Percentiles rank a stretch among this genome's conserved stretches.
These are phyloP conservation scores for Myotisia sp. DNA, from an alignment of 2,329 filamentous ascomycete genomes.

Conservation along the genomic window DNA sequence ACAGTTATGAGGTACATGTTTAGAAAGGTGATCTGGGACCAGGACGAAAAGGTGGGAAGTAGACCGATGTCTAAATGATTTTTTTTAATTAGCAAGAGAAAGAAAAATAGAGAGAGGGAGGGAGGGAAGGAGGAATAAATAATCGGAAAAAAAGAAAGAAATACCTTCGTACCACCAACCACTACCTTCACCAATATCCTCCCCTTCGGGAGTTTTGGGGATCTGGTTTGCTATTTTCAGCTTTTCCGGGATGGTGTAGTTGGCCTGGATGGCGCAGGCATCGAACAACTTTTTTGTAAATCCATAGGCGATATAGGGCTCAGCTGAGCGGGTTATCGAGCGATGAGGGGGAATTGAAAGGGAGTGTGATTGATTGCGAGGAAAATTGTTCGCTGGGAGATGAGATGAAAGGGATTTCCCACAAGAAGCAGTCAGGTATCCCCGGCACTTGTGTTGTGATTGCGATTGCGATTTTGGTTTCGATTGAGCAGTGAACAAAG, in stretches of 20 bases:
- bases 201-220: slow-evolving; percentile 58
- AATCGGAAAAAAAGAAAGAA: slow-evolving; percentile 19
- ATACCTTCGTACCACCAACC: slow-evolving; percentile 74
- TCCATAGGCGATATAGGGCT: slow-evolving; percentile 66
- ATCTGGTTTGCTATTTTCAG: slow-evolving; percentile 50
- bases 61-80: slow-evolving; percentile 65
- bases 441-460: too few relatives aligned
- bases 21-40: slow-evolving; percentile 90
- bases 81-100: background rate
- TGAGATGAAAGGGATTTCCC: too few relatives aligned
- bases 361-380: too few relatives aligned
- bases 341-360: too few relatives aligned
- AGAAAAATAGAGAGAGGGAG: background rate
- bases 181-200: slow-evolving; percentile 62
- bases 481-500: too few relatives aligned
- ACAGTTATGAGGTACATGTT: slow-evolving; percentile 88
- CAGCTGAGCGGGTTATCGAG: slow-evolving; percentile 14
- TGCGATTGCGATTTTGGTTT: too few relatives aligned
- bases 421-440: too few relatives aligned
- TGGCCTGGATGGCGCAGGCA: slow-evolving; percentile 55
- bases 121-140: background rate
- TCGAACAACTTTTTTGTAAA: slow-evolving; percentile 67
- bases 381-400: too few relatives aligned
- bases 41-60: slow-evolving; percentile 78
- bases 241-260: slow-evolving; percentile 60